Evolutionary conservation across 345 rosid genomes (phyloP), one percentile per base, ranked within the genome.

Genomic region (Gossypioides kirkii): DNA sequence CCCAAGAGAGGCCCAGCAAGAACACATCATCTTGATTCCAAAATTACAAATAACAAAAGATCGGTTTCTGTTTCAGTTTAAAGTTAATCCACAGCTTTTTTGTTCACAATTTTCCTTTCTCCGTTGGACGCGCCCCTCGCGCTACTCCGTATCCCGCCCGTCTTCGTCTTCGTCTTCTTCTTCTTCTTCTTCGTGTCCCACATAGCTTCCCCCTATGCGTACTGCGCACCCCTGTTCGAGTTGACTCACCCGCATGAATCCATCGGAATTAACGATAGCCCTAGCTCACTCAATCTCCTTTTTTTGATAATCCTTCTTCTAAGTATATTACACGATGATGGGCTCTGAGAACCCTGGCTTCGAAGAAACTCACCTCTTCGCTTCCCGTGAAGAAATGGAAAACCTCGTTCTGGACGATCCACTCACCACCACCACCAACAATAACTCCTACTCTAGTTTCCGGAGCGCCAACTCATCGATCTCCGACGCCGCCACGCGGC

Each of bases 371-470:
- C 86, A 80, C 22, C 80, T 83, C 70, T 81, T 77, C 70, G 81
- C 88, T n/a, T 59, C 91, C 53, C 87, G 72, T 54, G 96, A 87
- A 65, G 89, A 91, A 4, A 86, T 87, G 97, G 93, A 94, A 62
- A 87, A 70, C 71, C 97, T 94, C 45, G 77, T 80, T 43, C 88
- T 94, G 54, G 84, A 86, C 74, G 86, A 83, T 8, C 81, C 70
- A 41, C 63, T 65, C 25, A 52, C 69, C 49, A 69, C 70, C 67
- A 12, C 63, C 59, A 67, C 61, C 64, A 79, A 69, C 64, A 74
- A 66, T 52, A 73, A 73, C 42, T 80, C 89, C 17, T 80, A 77
- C 77, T 73, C 89, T 4, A 79, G 23, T 73, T 90, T 84, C 71
- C 92, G 91, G 3, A 90, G 89, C 79, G 90, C 93, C 64, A 78